Conservation (phyloP, 768 basidiomycete genomes). For the Mycena maculata region DNA sequence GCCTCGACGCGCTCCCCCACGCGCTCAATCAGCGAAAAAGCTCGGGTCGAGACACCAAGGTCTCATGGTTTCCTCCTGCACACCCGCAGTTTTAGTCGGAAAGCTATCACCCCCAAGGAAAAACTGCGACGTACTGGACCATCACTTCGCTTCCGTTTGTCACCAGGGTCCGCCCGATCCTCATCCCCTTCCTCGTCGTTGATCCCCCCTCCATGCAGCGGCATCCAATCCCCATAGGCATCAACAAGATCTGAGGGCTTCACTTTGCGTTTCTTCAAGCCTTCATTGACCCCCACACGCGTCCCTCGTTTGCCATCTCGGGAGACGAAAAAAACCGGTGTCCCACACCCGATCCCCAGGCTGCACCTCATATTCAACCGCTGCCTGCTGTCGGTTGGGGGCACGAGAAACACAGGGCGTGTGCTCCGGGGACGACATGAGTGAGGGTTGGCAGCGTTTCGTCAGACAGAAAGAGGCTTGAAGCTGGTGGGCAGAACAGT, state of each 20-base stretch:
- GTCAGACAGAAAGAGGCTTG: too few species aligned
- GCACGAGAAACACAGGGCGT: too few species aligned
- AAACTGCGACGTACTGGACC: neutral
- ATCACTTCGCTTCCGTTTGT: slow-evolving; percentile 3
- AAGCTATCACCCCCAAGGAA: neutral
- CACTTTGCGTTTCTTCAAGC: slow-evolving; percentile 1
- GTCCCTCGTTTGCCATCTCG: neutral
- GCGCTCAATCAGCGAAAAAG: neutral
- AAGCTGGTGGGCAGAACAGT: too few species aligned
- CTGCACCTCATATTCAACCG: neutral
- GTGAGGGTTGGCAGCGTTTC: too few species aligned
- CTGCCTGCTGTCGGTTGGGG: too few species aligned
- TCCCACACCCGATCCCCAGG: neutral
- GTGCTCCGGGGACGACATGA: too few species aligned
- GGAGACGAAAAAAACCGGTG: neutral
- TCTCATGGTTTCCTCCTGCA: slow-evolving; percentile 15
- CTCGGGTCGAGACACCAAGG: neutral
- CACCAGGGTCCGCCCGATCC: neutral
- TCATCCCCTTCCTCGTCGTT: neutral
- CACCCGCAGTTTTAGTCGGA: neutral
- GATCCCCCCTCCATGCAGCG: too few species aligned
- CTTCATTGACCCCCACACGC: neutral
- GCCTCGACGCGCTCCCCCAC: neutral
- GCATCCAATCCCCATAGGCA: neutral
- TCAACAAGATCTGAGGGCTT: neutral